These are phyloP conservation scores for Solanum bulbocastanum DNA, from an alignment of 257 asterid genomes.

Conservation along the genomic window DNA sequence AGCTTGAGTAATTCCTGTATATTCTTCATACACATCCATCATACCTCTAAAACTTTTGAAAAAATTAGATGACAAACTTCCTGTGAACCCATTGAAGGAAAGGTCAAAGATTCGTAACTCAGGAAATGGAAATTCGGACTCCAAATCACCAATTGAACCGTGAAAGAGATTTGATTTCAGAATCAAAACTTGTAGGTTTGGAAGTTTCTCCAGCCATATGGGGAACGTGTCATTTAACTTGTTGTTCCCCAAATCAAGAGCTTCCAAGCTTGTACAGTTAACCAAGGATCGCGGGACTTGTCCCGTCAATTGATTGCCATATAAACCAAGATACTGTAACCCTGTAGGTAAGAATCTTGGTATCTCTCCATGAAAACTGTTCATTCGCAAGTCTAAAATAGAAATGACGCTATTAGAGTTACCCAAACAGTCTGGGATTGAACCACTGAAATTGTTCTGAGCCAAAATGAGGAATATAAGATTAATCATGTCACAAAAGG, in stretches of 20 bases:
- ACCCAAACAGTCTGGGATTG: not conserved
- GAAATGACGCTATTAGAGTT: not conserved
- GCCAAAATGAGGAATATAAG: not conserved
- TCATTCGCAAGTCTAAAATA: not conserved
- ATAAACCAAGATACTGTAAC: not conserved
- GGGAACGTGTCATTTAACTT: too few relatives aligned
- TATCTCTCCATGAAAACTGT: not conserved
- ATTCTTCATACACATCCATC: too few relatives aligned
- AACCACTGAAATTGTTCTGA: not conserved
- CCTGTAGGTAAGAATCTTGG: not conserved
- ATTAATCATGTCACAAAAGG: not conserved
- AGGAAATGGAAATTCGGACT: too few relatives aligned
- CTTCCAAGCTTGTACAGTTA: not conserved
- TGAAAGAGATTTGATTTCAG: too few relatives aligned
- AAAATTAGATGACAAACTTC: too few relatives aligned
- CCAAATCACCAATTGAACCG: too few relatives aligned
- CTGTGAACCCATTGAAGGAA: too few relatives aligned
- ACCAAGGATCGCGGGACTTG: not conserved
- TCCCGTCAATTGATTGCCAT: not conserved
- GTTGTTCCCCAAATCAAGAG: not conserved
- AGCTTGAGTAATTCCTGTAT: too few relatives aligned
- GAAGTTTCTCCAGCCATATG: too few relatives aligned
- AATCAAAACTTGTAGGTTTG: too few relatives aligned
- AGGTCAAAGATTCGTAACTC: too few relatives aligned
- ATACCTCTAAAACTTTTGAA: too few relatives aligned